Percentiles rank a stretch among this genome's conserved stretches.
These are phyloP conservation scores for Peltaster fructicola DNA, from an alignment of 2,329 filamentous ascomycete genomes.

Conservation along the genomic window DNA sequence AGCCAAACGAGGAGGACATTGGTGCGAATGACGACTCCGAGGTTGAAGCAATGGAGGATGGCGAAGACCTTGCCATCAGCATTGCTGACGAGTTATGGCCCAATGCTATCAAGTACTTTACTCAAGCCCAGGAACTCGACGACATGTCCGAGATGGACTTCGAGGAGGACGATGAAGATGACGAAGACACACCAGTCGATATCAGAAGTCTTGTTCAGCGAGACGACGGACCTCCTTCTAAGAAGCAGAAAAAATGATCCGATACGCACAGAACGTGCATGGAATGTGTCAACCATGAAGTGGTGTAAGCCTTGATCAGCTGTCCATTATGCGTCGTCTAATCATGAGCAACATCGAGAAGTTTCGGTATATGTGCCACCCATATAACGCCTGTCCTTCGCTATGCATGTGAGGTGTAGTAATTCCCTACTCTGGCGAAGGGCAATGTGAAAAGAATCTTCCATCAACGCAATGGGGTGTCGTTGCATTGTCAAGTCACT, in stretches of 20 bases:
- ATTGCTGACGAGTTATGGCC: conserved; percentile 82
- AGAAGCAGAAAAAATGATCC: conserved; percentile 21
- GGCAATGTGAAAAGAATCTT: no score
- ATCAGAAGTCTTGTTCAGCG: conserved; percentile 25
- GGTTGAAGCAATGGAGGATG: conserved; percentile 73
- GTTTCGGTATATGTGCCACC: no score
- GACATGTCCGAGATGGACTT: conserved; percentile 51
- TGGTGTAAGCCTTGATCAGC: no score
- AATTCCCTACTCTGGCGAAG: no score
- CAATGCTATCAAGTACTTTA: conserved; percentile 77
- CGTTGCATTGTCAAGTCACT: no score
- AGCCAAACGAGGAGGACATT: conserved; percentile 42
- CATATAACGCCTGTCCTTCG: no score
- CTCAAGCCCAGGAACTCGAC: conserved; percentile 53
- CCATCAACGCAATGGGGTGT: no score
- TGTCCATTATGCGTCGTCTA: no score
- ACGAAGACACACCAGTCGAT: conserved; percentile 31
- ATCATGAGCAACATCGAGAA: no score
- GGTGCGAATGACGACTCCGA: conserved; percentile 46
- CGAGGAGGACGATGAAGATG: conserved; percentile 35
- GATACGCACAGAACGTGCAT: no score
- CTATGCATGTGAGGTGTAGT: no score
- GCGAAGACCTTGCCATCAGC: conserved; percentile 63
- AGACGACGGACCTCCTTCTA: conserved; percentile 22
- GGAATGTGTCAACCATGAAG: no score